Conservation (phyloP, 352 stramenopile species). For the Phytophthora tubulina region DNA sequence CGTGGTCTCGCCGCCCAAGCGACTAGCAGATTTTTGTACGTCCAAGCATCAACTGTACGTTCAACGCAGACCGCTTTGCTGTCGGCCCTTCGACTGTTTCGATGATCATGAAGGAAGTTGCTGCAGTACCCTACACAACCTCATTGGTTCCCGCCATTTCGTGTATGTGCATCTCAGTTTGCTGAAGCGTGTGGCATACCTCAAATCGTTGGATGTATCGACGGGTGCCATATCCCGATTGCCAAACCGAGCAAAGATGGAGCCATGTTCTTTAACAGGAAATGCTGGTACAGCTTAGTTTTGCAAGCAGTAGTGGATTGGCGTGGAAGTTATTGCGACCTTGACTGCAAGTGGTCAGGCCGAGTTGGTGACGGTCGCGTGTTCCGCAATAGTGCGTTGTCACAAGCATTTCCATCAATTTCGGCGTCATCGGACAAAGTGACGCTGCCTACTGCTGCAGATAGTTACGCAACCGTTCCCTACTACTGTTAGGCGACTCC, state of each 20-base stretch:
- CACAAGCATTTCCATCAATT: not conserved
- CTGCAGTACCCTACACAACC: not conserved
- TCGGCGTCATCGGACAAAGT: not conserved
- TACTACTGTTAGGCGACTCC: slow-evolving; percentile 8
- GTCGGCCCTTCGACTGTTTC: not conserved
- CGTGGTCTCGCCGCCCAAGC: not conserved
- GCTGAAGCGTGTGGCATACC: not conserved
- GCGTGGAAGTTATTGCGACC: not conserved
- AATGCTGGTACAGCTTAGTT: slow-evolving; percentile 9
- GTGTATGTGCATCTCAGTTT: not conserved
- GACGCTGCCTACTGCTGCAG: not conserved
- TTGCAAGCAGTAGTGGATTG: slow-evolving; percentile 6
- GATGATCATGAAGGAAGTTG: not conserved
- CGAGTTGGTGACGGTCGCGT: not conserved
- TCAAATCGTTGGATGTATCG: not conserved
- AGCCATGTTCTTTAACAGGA: slow-evolving; percentile 5
- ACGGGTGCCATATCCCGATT: slow-evolving; percentile 2
- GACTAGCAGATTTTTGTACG: not conserved
- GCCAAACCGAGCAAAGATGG: not conserved
- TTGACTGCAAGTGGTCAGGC: slow-evolving; percentile 9
- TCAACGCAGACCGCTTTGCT: not conserved
- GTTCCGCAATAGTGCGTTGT: not conserved
- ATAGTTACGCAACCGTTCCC: not conserved
- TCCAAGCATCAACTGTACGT: not conserved
- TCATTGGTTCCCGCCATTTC: not conserved